Conservation (phyloP, 179 eudicot species). For the Pouteria campechiana region DNA sequence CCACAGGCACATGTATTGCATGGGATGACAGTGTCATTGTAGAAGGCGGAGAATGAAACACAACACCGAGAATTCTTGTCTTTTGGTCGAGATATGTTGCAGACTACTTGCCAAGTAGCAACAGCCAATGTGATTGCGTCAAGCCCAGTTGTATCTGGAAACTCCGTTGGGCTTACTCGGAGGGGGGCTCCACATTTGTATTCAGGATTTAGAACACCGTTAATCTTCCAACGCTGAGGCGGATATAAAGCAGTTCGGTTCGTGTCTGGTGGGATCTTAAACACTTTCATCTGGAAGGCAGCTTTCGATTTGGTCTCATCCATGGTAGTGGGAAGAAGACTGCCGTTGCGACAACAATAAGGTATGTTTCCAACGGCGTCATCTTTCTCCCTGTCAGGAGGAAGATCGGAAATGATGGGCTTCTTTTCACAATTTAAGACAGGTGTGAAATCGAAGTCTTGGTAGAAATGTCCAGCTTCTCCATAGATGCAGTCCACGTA, state of each 20-base stretch:
- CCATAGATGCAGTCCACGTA: conserved; percentile 65
- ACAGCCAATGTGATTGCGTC: conserved; percentile 35
- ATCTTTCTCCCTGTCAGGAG: conserved; percentile 41
- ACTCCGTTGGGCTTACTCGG: conserved; percentile 40
- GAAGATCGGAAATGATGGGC: conserved; percentile 65
- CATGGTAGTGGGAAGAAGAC: conserved; percentile 23
- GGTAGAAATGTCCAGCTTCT: conserved; percentile 51
- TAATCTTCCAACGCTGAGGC: conserved; percentile 51
- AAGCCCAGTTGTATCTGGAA: conserved; percentile 61
- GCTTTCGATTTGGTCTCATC: conserved; percentile 38
- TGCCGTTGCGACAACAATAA: conserved; percentile 31
- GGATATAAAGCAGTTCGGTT: conserved; percentile 33
- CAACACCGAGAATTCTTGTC: conserved; percentile 37
- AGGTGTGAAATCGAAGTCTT: conserved; percentile 49
- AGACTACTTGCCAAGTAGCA: conserved; percentile 73
- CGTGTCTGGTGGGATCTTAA: conserved; percentile 38
- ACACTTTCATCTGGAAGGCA: conserved; percentile 29
- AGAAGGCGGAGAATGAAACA: conserved; percentile 66
- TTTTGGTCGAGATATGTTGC: conserved; percentile 75
- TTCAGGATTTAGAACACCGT: conserved; percentile 48
- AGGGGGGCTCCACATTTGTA: conserved; percentile 66
- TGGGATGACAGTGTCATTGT: conserved; percentile 41
- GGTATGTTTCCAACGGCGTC: conserved; percentile 71
- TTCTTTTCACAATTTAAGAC: conserved; percentile 48
- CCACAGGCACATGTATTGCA: conserved; percentile 90